Conservation (phyloP, 305 asterid species). For the Rubia tinctorum region DNA sequence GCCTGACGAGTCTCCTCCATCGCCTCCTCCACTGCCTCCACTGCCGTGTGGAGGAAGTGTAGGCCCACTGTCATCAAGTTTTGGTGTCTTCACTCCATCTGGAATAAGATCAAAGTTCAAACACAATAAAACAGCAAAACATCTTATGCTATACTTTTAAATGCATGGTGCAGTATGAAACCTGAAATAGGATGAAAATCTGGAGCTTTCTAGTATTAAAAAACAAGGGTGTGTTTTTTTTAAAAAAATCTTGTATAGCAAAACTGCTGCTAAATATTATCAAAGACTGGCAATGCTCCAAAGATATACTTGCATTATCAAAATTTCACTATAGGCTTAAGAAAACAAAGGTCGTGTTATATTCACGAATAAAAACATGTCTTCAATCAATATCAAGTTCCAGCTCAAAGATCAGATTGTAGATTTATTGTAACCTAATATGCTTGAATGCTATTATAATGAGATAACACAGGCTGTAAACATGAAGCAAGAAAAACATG, state of each 20-base stretch:
- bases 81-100: constrained; percentile 6
- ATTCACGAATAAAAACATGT: background rate
- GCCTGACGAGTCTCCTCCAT: constrained; percentile 11
- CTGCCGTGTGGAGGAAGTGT: constrained; percentile 8
- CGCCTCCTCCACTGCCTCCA: constrained; percentile 13
- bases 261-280: no score
- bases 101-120: background rate
- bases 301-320: no score
- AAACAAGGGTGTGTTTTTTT: background rate
- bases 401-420: background rate
- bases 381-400: background rate
- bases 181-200: background rate
- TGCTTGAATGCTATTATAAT: background rate
- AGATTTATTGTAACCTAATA: background rate
- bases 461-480: background rate
- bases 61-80: constrained; percentile 12
- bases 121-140: background rate
- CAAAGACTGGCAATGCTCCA: no score
- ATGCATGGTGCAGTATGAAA: constrained; percentile 6
- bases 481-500: background rate
- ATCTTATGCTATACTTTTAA: background rate
- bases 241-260: no score
- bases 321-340: no score
- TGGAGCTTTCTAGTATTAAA: background rate
- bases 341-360: no score